Evolutionary conservation across 2,329 filamentous ascomycete species (phyloP), one percentile per base, ranked within the genome.

Genomic region (Fusarium mundagurra): DNA sequence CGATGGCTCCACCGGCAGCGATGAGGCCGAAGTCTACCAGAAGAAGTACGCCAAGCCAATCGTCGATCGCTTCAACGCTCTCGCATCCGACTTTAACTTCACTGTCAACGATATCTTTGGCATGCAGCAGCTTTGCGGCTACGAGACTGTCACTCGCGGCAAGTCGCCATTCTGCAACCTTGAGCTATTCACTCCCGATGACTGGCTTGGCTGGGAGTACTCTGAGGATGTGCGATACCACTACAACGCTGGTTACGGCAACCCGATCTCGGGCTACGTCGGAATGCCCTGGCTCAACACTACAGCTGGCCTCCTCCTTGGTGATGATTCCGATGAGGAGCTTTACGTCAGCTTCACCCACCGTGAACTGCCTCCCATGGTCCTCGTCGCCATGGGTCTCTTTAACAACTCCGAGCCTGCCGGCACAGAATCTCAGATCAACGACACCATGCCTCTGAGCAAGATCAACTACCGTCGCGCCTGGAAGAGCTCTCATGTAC

Each of bases 331-430:
- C 0, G 78, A 81, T 11, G 79, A 93, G 76, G 89, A 92, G 64
- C 84, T 93, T 13, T 92, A 91, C 77, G 85, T 93, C 45, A 91
- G 89, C 60, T 93, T 93, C 82, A 93, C 91, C 0, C 91, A 93
- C 79, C 88, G 91, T 27, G 91, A 93, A 79, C 83, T 93, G 6
- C 91, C 91, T 4, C 91, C 92, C 3, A 91, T 90, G 67, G 89
- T 92, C 3, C 82, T 91, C 4, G 91, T 92, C 3, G 90, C 91
- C 1, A 86, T 93, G 81, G 91, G 91, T 1, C 84, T 93, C 9
- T 93, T 92, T 85, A 93, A 93, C 83, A 92, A 92, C 81, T 91
- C 89, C 7, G 86, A 84, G 0, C 88, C 87, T 68, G 87, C 87
- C 16, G 83, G 84, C 1, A 74, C 61, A 55, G 85, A 86, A 64